phyloP scores from a whole-genome alignment of 179 eudicot genomes.

The Vitellaria paradoxa region DNA sequence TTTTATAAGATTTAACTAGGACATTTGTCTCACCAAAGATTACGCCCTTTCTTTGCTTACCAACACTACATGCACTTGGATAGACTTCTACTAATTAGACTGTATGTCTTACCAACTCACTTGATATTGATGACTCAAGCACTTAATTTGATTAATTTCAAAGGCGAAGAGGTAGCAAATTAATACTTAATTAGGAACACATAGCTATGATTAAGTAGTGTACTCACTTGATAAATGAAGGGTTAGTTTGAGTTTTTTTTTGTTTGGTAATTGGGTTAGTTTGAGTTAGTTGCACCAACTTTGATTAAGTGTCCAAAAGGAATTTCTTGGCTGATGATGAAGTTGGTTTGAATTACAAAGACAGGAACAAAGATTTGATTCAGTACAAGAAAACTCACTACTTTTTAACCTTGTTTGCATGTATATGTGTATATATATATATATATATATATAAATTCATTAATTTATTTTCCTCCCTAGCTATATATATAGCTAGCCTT shows the following conservation, averaged over 20 bases:
- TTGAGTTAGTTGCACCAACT: constrained; percentile 24
- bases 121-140: too few species aligned
- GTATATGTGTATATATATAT: neutral
- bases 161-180: too few species aligned
- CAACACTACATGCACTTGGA: too few species aligned
- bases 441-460: too few species aligned
- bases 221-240: neutral
- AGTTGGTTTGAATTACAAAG: constrained; percentile 15
- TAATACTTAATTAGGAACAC: too few species aligned
- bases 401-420: neutral
- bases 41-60: too few species aligned
- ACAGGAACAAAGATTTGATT: neutral
- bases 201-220: neutral
- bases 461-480: neutral
- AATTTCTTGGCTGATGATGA: neutral
- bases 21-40: too few species aligned
- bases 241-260: constrained; percentile 10
- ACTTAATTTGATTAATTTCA: too few species aligned
- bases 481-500: neutral
- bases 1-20: too few species aligned
- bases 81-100: too few species aligned
- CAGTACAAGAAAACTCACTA: constrained; percentile 1
- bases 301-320: neutral
- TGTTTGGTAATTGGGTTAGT: too few species aligned
- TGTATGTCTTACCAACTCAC: too few species aligned